Evolutionary conservation across 371 early-diverging fungal genomes (phyloP).

Genomic region (Dichotomocladium elegans): DNA sequence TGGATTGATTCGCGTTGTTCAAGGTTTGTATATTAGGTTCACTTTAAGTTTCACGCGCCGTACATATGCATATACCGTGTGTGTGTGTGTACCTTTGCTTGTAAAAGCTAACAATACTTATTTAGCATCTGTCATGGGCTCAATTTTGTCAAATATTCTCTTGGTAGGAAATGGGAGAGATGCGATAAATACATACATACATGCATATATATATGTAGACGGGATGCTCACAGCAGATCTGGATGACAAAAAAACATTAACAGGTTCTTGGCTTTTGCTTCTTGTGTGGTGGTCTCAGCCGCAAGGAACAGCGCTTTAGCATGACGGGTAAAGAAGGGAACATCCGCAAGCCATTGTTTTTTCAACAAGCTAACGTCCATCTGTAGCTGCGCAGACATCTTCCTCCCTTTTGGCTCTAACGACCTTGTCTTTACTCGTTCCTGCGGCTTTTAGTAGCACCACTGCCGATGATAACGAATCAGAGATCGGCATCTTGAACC

Average conservation of each 20-base stretch:
- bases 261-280: slow-evolving; percentile 20
- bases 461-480: slow-evolving; percentile 24
- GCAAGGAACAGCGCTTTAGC: slow-evolving; percentile 38
- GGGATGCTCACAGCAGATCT: too few relatives aligned
- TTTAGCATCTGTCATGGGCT: slow-evolving; percentile 39
- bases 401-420: slow-evolving; percentile 75
- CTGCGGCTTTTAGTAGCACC: slow-evolving; percentile 70
- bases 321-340: slow-evolving; percentile 32
- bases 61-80: background rate
- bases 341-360: background rate
- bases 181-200: too few relatives aligned
- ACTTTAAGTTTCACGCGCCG: background rate
- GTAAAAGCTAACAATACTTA: background rate
- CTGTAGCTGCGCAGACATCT: slow-evolving; percentile 67
- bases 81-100: background rate
- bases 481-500: slow-evolving; percentile 42
- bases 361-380: slow-evolving; percentile 12
- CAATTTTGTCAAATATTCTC: slow-evolving; percentile 43
- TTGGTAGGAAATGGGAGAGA: slow-evolving; percentile 32
- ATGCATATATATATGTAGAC: too few relatives aligned
- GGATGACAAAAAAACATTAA: too few relatives aligned
- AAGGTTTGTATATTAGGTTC: slow-evolving; percentile 41
- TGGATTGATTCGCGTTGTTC: slow-evolving; percentile 81
- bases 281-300: slow-evolving; percentile 52
- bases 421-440: slow-evolving; percentile 73